phyloP scores from a whole-genome alignment of 2,329 filamentous ascomycete genomes.

The Sclerotinia minor region DNA sequence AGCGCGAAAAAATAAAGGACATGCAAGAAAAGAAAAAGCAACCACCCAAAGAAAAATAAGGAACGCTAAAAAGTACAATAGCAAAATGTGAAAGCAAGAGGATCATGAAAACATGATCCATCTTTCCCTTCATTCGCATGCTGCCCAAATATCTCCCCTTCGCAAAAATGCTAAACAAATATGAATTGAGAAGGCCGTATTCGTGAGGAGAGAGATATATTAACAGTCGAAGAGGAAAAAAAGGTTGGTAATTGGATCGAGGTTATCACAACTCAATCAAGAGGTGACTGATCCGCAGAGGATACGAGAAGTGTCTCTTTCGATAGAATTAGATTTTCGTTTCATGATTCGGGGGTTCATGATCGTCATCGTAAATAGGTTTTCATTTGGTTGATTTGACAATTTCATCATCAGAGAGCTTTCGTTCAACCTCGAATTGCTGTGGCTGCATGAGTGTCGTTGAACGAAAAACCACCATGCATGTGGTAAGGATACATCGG shows the following conservation, averaged over 20 bases:
- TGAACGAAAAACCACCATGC: constrained; percentile 41
- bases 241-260: neutral
- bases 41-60: constrained; percentile 13
- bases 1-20: constrained; percentile 4
- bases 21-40: constrained; percentile 15
- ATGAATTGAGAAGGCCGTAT: constrained; percentile 15
- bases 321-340: constrained; percentile 3
- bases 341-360: constrained; percentile 11
- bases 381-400: neutral
- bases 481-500: constrained; percentile 42
- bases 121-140: constrained; percentile 18
- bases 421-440: constrained; percentile 42
- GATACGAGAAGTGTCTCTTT: neutral
- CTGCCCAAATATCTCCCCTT: constrained; percentile 20
- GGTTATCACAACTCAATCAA: constrained; percentile 1
- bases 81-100: constrained; percentile 17
- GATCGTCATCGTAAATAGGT: constrained; percentile 13
- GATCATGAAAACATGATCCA: constrained; percentile 6
- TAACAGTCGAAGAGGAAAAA: constrained; percentile 9
- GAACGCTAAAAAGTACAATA: constrained; percentile 22
- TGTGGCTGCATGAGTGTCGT: constrained; percentile 43
- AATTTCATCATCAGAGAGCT: neutral
- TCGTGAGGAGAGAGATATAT: constrained; percentile 12
- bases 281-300: constrained; percentile 5
- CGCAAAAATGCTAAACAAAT: constrained; percentile 22